Evolutionary conservation across 495 filamentous ascomycete species (phyloP).

Genomic region (Penicillium macrosclerotiorum): DNA sequence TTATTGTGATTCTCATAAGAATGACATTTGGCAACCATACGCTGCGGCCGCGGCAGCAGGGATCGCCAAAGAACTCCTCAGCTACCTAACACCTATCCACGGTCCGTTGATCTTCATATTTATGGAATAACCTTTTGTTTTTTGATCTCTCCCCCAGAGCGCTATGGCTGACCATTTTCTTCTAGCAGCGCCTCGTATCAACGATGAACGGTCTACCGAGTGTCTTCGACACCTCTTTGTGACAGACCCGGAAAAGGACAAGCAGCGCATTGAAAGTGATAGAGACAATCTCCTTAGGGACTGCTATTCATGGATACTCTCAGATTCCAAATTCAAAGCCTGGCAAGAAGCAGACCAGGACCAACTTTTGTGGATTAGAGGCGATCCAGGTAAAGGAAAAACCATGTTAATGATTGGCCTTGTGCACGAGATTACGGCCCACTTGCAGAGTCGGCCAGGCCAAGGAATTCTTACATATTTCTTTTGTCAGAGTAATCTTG

Average conservation of each 20-base stretch:
- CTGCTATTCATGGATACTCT: background rate
- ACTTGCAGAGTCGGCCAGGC: background rate
- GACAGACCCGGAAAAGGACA: background rate
- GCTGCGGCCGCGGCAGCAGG: slow-evolving; percentile 33
- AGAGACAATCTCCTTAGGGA: background rate
- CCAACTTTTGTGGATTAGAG: slow-evolving; percentile 38
- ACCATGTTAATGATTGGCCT: slow-evolving; percentile 19
- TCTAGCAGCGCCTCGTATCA: background rate
- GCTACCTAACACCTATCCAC: background rate
- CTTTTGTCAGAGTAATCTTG: slow-evolving; percentile 42
- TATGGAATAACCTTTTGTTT: background rate
- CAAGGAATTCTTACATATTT: slow-evolving; percentile 36
- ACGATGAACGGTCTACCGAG: background rate
- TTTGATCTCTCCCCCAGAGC: background rate
- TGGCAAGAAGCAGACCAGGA: background rate
- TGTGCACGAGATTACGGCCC: slow-evolving; percentile 3
- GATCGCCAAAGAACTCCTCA: slow-evolving; percentile 29
- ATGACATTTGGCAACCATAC: slow-evolving; percentile 32
- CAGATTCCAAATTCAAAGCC: background rate
- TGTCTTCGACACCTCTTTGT: background rate
- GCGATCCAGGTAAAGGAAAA: slow-evolving; percentile 36
- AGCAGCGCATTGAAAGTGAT: background rate
- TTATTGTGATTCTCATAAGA: slow-evolving; percentile 40
- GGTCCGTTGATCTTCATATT: background rate
- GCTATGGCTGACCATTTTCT: background rate